Conservation (phyloP, 2,329 filamentous ascomycete species). For the Botryotinia globosa region DNA sequence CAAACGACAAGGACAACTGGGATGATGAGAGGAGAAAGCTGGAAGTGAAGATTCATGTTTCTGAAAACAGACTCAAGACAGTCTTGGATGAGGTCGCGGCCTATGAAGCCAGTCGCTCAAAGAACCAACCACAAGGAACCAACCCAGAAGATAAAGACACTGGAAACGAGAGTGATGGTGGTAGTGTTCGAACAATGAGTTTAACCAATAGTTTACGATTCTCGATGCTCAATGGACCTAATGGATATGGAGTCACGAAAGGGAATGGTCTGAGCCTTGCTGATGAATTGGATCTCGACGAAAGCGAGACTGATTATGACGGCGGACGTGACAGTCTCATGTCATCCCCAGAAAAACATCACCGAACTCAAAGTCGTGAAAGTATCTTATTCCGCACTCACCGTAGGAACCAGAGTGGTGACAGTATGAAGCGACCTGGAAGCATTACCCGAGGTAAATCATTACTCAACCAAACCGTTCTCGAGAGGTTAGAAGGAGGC, state of each 20-base stretch:
- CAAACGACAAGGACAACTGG: constrained; percentile 80
- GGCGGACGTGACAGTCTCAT: constrained; percentile 64
- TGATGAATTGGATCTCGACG: constrained; percentile 83
- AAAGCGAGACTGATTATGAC: constrained; percentile 66
- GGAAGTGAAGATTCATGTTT: constrained; percentile 85
- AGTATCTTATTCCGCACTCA: constrained; percentile 52
- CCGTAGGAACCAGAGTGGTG: constrained; percentile 55
- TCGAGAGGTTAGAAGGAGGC: constrained; percentile 54
- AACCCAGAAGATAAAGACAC: constrained; percentile 61
- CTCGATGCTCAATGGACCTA: constrained; percentile 62
- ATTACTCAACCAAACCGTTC: constrained; percentile 52
- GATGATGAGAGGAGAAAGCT: constrained; percentile 76
- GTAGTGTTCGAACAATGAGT: constrained; percentile 72
- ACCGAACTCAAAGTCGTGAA: constrained; percentile 56
- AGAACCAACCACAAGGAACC: constrained; percentile 52
- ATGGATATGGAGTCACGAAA: constrained; percentile 52
- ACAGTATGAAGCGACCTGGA: constrained; percentile 54
- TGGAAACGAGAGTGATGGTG: constrained; percentile 61
- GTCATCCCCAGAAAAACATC: constrained; percentile 48
- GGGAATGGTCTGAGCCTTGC: constrained; percentile 73
- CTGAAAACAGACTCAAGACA: constrained; percentile 78
- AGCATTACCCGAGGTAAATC: constrained; percentile 54
- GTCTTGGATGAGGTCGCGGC: constrained; percentile 83
- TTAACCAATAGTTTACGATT: constrained; percentile 70
- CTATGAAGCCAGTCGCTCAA: constrained; percentile 56